These are phyloP conservation scores for Diaporthe sp. DNA, from an alignment of 2,329 filamentous ascomycete genomes.

Conservation along the genomic window DNA sequence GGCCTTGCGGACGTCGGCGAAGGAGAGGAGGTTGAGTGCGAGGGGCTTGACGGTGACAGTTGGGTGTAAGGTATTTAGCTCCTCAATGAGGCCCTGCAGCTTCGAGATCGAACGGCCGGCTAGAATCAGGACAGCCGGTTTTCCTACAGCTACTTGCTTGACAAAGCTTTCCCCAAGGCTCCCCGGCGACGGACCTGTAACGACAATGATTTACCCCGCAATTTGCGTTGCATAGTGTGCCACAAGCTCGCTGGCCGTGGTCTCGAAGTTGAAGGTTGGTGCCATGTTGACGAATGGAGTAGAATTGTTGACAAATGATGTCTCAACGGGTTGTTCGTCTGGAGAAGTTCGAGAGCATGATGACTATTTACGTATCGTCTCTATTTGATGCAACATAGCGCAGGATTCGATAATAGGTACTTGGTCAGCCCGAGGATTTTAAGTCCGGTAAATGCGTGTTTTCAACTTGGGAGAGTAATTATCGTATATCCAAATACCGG, in stretches of 20 bases:
- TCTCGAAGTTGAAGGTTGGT: not conserved
- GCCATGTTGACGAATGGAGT: not conserved
- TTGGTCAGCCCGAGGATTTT: not conserved
- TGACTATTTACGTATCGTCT: not conserved
- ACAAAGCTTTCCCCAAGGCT: not conserved
- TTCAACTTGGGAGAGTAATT: not conserved
- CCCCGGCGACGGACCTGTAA: not conserved
- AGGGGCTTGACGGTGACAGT: not conserved
- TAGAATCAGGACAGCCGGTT: slow-evolving; percentile 18
- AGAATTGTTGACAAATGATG: not conserved
- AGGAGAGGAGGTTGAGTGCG: slow-evolving; percentile 16
- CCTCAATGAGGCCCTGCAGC: not conserved
- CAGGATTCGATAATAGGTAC: not conserved
- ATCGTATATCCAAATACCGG: not conserved
- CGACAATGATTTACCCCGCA: not conserved
- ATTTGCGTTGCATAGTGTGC: not conserved
- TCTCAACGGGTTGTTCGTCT: too few species aligned
- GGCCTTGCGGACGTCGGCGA: slow-evolving; percentile 23
- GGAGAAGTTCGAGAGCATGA: too few species aligned
- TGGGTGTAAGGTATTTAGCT: not conserved
- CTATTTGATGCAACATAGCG: too few species aligned
- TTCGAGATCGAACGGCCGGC: slow-evolving; percentile 9
- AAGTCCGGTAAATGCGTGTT: not conserved
- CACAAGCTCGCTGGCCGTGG: slow-evolving; percentile 11
- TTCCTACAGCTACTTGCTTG: slow-evolving; percentile 1